These are phyloP conservation scores for Leishmania major DNA, from an alignment of 208 protist species.

Conservation along the genomic window DNA sequence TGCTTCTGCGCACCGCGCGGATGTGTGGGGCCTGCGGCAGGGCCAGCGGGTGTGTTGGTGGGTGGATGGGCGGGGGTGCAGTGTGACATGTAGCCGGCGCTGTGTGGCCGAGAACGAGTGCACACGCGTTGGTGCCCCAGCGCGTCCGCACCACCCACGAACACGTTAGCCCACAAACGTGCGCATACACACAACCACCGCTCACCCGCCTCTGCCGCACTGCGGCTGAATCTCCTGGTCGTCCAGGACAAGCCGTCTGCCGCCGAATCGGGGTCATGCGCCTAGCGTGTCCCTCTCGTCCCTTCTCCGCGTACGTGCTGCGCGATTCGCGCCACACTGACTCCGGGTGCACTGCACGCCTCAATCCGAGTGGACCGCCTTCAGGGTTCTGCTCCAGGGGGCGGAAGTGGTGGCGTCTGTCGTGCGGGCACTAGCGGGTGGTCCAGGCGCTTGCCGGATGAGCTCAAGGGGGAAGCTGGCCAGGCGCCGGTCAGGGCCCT, in stretches of 20 bases:
- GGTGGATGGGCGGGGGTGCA: background rate
- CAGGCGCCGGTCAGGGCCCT: too few species aligned
- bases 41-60: too few species aligned
- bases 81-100: background rate
- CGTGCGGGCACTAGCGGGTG: background rate
- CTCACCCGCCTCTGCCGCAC: background rate
- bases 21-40: background rate
- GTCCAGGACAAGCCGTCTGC: background rate
- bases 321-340: too few species aligned
- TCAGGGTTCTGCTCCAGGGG: too few species aligned
- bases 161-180: background rate
- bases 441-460: too few species aligned
- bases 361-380: background rate
- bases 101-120: background rate
- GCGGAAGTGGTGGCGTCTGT: too few species aligned
- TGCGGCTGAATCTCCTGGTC: background rate
- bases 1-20: background rate
- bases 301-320: too few species aligned
- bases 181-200: background rate
- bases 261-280: background rate
- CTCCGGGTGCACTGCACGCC: too few species aligned
- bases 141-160: background rate
- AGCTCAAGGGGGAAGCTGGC: too few species aligned
- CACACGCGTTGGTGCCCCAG: background rate
- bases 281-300: too few species aligned